These are phyloP conservation scores for Dactylonectria estremocensis DNA, from an alignment of 2,329 filamentous ascomycete genomes.

Conservation along the genomic window DNA sequence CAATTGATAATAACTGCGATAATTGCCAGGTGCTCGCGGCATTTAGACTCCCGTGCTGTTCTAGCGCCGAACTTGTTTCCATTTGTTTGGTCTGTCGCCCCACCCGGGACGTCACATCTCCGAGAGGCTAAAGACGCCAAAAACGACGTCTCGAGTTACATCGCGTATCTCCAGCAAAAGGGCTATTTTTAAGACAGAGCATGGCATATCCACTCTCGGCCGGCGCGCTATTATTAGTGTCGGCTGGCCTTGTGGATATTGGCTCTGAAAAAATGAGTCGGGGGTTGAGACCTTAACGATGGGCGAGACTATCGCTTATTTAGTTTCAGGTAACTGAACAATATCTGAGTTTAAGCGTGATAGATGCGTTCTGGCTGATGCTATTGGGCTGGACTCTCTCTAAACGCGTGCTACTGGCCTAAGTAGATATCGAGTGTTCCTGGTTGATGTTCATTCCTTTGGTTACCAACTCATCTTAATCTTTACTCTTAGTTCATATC, in stretches of 20 bases:
- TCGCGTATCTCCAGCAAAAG: background rate
- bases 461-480: background rate
- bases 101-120: background rate
- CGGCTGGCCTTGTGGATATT: background rate
- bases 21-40: background rate
- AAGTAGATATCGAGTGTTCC: background rate
- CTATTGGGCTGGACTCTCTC: background rate
- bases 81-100: background rate
- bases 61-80: background rate
- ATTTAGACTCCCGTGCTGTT: background rate
- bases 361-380: background rate
- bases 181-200: background rate
- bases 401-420: background rate
- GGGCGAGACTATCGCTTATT: background rate
- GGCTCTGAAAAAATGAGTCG: background rate
- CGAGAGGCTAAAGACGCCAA: background rate
- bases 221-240: background rate
- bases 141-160: background rate
- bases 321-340: background rate
- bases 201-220: background rate
- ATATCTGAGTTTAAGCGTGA: background rate
- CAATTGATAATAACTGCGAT: background rate
- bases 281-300: background rate
- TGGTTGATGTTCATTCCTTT: background rate
- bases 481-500: background rate